Percentiles rank a stretch among this genome's conserved stretches.
Evolutionary conservation across 768 basidiomycete species (phyloP).

Genomic region (Hygrophoropsis aurantiaca): DNA sequence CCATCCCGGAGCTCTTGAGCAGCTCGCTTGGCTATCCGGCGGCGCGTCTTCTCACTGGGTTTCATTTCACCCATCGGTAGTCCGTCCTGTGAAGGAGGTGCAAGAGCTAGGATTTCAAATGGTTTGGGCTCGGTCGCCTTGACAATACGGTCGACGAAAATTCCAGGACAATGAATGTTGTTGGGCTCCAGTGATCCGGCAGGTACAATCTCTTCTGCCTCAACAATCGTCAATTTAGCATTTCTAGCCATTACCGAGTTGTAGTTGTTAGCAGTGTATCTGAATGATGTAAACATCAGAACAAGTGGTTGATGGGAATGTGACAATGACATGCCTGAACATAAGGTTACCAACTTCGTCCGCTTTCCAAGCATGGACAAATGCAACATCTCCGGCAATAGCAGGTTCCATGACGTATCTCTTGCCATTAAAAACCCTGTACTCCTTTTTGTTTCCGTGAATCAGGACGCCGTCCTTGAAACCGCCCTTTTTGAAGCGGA

Average conservation of each 20-base stretch:
- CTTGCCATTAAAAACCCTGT: conserved; percentile 66
- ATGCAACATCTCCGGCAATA: conserved; percentile 72
- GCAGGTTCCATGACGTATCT: conserved; percentile 75
- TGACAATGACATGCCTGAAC: conserved; percentile 55
- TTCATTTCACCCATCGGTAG: conserved; percentile 46
- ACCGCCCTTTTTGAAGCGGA: conserved; percentile 70
- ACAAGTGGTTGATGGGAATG: conserved; percentile 1
- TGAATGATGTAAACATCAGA: conserved; percentile 18
- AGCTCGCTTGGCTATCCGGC: conserved; percentile 74
- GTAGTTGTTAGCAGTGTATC: conserved; percentile 83
- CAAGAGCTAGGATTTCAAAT: conserved; percentile 69
- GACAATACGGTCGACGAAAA: conserved; percentile 85
- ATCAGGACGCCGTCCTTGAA: conserved; percentile 62
- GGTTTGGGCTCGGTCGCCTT: conserved; percentile 66
- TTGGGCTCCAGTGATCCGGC: conserved; percentile 76
- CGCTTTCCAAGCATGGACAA: conserved; percentile 83
- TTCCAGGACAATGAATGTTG: conserved; percentile 74
- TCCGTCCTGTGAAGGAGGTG: conserved; percentile 35
- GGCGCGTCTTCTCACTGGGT: conserved; percentile 50
- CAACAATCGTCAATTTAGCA: conserved; percentile 81
- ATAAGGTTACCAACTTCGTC: conserved; percentile 85
- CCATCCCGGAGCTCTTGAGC: conserved; percentile 84
- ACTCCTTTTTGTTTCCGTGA: conserved; percentile 68
- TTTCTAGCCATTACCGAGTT: conserved; percentile 79
- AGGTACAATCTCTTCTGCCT: conserved; percentile 86